Evolutionary conservation across 768 basidiomycete species (phyloP).

Genomic region (Macrolepiota dolichaula): DNA sequence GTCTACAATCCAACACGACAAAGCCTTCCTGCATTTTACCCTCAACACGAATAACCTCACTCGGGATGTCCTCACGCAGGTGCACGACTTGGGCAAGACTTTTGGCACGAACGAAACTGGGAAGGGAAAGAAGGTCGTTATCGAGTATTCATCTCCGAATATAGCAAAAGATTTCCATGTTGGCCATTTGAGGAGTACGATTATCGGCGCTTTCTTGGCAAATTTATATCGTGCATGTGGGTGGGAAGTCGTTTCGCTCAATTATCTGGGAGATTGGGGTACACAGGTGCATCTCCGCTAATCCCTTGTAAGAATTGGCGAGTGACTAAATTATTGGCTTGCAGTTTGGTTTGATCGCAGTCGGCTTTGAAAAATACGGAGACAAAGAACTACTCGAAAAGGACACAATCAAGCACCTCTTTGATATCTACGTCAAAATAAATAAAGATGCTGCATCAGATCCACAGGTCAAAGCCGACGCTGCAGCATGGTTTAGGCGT

Average conservation of each 20-base stretch:
- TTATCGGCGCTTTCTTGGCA: constrained; percentile 92
- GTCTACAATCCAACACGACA: constrained; percentile 53
- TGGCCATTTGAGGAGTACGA: constrained; percentile 95
- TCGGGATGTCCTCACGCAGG: constrained; percentile 65
- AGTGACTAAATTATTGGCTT: background rate
- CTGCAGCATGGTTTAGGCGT: constrained; percentile 85
- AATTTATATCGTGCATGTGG: constrained; percentile 92
- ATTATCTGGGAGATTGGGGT: constrained; percentile 98
- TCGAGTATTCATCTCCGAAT: constrained; percentile 96
- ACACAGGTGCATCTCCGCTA: constrained; percentile 68
- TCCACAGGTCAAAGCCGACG: constrained; percentile 68
- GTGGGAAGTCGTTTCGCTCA: constrained; percentile 88
- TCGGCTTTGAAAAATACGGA: constrained; percentile 75
- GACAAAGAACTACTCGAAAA: constrained; percentile 76
- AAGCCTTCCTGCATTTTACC: constrained; percentile 10
- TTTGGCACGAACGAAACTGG: constrained; percentile 84
- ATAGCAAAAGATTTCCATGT: constrained; percentile 99
- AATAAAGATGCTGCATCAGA: constrained; percentile 50
- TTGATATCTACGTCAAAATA: constrained; percentile 92
- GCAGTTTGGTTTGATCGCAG: background rate
- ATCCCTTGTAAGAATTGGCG: background rate
- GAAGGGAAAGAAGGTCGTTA: constrained; percentile 75
- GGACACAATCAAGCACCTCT: constrained; percentile 93
- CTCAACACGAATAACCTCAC: constrained; percentile 63
- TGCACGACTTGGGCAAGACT: constrained; percentile 53